These are phyloP conservation scores for Tricholoma flavovirens DNA, from an alignment of 768 basidiomycete genomes.

Conservation along the genomic window DNA sequence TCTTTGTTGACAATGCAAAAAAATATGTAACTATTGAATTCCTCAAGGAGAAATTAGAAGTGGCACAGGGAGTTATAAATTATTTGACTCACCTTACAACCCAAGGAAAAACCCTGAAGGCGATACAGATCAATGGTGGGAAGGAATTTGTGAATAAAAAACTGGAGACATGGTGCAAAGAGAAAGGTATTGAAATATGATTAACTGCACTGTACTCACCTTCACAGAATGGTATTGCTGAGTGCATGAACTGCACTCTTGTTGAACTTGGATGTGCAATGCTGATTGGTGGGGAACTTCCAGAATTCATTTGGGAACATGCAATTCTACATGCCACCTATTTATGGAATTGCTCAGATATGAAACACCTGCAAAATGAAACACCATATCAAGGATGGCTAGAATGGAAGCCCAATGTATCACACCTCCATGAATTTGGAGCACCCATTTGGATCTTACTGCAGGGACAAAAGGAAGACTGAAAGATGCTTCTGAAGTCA, in stretches of 20 bases:
- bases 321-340: too few species aligned
- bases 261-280: slow-evolving; percentile 3
- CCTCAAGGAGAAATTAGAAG: background rate
- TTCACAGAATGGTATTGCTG: slow-evolving; percentile 5
- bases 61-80: background rate
- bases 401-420: background rate
- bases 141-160: background rate
- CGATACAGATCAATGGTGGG: background rate
- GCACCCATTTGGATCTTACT: too few species aligned
- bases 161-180: background rate
- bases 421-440: background rate
- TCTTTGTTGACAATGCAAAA: slow-evolving; percentile 8
- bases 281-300: background rate
- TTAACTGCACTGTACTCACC: background rate
- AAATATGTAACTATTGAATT: slow-evolving; percentile 1
- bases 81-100: background rate
- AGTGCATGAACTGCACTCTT: slow-evolving; percentile 3
- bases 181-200: background rate
- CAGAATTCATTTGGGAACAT: too few species aligned
- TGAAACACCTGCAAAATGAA: too few species aligned
- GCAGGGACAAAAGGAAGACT: slow-evolving; percentile 4
- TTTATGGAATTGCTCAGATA: too few species aligned
- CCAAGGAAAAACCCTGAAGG: background rate
- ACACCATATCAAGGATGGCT: too few species aligned
- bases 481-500: background rate